A percentile compares a stretch with the other conserved stretches of the same genome.
Conservation (phyloP, 2,329 filamentous ascomycete species). For the Phyllosticta citribraziliensis region DNA sequence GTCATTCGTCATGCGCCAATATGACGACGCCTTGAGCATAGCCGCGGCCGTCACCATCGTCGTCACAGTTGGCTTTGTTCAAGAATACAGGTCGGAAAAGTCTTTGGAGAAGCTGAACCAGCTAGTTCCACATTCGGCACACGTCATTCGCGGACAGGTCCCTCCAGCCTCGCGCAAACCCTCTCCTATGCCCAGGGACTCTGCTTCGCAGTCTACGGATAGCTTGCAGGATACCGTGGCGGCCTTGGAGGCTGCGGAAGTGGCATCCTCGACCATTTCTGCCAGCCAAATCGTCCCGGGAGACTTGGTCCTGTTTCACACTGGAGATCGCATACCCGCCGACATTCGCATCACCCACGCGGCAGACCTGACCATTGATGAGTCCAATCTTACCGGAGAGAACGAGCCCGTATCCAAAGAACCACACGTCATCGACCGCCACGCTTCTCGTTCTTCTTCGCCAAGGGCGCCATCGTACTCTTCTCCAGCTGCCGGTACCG, state of each 20-base stretch:
- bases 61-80: slow-evolving; percentile 88
- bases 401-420: slow-evolving; percentile 84
- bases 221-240: slow-evolving; percentile 43
- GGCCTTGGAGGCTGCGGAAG: slow-evolving; percentile 57
- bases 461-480: slow-evolving; percentile 48
- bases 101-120: slow-evolving; percentile 91
- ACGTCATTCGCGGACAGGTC: slow-evolving; percentile 62
- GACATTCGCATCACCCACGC: slow-evolving; percentile 91
- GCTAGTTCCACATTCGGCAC: slow-evolving; percentile 88
- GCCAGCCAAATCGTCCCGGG: slow-evolving; percentile 82
- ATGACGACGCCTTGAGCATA: slow-evolving; percentile 92
- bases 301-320: slow-evolving; percentile 87
- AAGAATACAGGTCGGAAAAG: slow-evolving; percentile 96
- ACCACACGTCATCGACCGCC: slow-evolving; percentile 46
- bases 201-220: slow-evolving; percentile 18
- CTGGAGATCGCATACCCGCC: slow-evolving; percentile 90
- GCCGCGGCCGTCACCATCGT: slow-evolving; percentile 94
- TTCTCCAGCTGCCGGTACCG: slow-evolving; percentile 48
- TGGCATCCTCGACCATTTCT: slow-evolving; percentile 72
- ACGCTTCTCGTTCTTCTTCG: slow-evolving; percentile 17
- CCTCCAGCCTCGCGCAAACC: background rate
- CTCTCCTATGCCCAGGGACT: background rate
- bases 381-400: slow-evolving; percentile 93
- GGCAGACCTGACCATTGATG: slow-evolving; percentile 84
- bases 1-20: slow-evolving; percentile 84